These are phyloP conservation scores for Populus davidiana DNA, from an alignment of 345 rosid species.

Conservation along the genomic window DNA sequence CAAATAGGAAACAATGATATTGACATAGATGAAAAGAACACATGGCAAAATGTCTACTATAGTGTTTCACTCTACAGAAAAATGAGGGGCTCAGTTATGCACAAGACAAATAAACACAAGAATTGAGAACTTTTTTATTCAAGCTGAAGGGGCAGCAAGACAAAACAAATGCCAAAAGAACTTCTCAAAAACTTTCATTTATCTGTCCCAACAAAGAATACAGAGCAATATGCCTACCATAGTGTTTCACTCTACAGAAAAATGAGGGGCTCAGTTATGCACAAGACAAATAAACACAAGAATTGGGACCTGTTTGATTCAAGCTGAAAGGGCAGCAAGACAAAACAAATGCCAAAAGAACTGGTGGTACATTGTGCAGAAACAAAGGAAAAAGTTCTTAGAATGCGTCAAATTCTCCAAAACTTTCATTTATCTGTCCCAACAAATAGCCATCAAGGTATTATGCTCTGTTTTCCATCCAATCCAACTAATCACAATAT, in stretches of 20 bases:
- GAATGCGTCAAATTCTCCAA: background rate
- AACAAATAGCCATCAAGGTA: background rate
- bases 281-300: background rate
- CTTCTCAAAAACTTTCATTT: background rate
- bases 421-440: background rate
- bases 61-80: background rate
- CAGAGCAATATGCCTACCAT: background rate
- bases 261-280: background rate
- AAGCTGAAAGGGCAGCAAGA: background rate
- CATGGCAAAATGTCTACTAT: background rate
- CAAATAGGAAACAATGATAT: background rate
- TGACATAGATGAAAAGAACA: background rate
- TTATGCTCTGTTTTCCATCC: background rate
- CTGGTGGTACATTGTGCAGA: background rate
- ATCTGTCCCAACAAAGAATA: background rate
- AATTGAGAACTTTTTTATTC: background rate
- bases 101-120: background rate
- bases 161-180: background rate
- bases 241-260: background rate
- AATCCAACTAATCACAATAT: constrained; percentile 1
- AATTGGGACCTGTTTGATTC: background rate
- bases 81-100: background rate
- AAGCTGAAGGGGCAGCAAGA: background rate
- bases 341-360: background rate
- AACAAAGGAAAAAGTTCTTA: background rate